Evolutionary conservation across 208 protist species (phyloP).

Genomic region (Herpetomonas samuelpessoai): DNA sequence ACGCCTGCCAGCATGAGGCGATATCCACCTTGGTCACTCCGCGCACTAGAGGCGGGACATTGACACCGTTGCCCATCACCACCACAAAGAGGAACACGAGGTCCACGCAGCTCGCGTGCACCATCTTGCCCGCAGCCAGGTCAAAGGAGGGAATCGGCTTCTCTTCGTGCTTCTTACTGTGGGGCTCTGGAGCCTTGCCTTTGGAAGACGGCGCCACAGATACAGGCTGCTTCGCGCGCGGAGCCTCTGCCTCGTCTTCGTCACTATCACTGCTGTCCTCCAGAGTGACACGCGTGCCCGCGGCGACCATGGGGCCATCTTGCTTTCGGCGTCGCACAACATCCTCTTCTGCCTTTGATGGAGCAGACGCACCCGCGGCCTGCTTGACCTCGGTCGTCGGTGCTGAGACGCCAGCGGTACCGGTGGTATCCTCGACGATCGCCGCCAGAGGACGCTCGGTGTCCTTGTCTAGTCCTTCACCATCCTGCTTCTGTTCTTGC

Average conservation of each 20-base stretch:
- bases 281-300: constrained; percentile 51
- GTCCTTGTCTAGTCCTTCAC: background rate
- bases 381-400: too few species aligned
- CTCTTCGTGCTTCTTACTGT: background rate
- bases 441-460: background rate
- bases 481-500: constrained; percentile 10
- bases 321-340: constrained; percentile 56
- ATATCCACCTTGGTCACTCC: constrained; percentile 86
- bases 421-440: too few species aligned
- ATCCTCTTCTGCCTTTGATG: background rate
- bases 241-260: constrained; percentile 14
- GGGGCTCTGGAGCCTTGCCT: too few species aligned
- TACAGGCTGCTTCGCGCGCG: background rate
- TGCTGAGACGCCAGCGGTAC: too few species aligned
- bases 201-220: background rate
- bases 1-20: constrained; percentile 77
- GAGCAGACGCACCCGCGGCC: background rate
- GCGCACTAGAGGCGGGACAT: constrained; percentile 71
- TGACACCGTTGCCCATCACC: constrained; percentile 81
- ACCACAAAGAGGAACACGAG: constrained; percentile 85
- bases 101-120: constrained; percentile 70
- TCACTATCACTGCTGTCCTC: constrained; percentile 63
- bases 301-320: constrained; percentile 79
- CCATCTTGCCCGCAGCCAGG: constrained; percentile 35
- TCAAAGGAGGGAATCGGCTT: background rate